Percentiles rank a stretch among this genome's conserved stretches.
These are phyloP conservation scores for Monosporascus sp. DNA, from an alignment of 2,329 filamentous ascomycete species.

Conservation along the genomic window DNA sequence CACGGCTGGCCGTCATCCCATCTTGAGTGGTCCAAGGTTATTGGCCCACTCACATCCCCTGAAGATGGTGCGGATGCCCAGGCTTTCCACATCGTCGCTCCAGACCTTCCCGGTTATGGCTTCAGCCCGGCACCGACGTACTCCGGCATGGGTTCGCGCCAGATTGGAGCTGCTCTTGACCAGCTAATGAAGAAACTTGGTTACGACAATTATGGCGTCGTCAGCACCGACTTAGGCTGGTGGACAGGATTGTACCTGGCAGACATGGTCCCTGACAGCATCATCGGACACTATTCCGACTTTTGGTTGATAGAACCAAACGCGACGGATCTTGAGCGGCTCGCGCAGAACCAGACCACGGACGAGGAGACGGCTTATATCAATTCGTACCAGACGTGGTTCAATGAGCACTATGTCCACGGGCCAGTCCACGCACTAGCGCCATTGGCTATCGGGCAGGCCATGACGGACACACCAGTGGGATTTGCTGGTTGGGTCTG, in stretches of 20 bases:
- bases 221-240: too few species aligned
- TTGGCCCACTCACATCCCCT: too few species aligned
- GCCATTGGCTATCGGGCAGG: neutral
- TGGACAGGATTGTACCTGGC: too few species aligned
- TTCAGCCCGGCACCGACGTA: conserved; percentile 13
- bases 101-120: conserved; percentile 13
- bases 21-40: too few species aligned
- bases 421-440: neutral
- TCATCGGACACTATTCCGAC: conserved; percentile 6
- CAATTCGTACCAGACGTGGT: too few species aligned
- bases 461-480: conserved; percentile 2
- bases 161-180: conserved; percentile 4
- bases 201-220: too few species aligned
- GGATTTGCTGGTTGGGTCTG: conserved; percentile 5
- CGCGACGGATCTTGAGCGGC: conserved; percentile 1
- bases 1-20: too few species aligned
- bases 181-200: too few species aligned
- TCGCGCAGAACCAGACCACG: neutral
- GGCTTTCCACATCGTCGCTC: conserved; percentile 12
- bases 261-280: neutral
- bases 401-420: neutral
- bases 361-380: conserved; percentile 1
- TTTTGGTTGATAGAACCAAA: neutral
- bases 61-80: too few species aligned
- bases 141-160: conserved; percentile 5